phyloP scores from a whole-genome alignment of 2,329 filamentous ascomycete species.

The Lecanoromycetidae sp. region DNA sequence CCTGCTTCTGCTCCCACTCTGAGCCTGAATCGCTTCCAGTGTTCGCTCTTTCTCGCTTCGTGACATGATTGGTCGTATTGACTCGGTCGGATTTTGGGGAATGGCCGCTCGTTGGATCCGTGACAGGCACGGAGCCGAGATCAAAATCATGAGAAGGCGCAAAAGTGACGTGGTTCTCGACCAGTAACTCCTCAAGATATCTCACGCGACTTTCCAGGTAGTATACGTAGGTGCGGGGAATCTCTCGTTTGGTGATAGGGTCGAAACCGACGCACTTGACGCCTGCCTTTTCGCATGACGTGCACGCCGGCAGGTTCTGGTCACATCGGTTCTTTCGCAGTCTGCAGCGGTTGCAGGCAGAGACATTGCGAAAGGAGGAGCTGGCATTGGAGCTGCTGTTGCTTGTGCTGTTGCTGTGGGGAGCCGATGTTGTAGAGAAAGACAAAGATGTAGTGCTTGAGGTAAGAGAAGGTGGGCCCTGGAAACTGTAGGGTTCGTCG shows the following conservation, averaged over 20 bases:
- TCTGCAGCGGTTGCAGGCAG: conserved; percentile 85
- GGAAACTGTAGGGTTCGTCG: conserved; percentile 6
- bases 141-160: conserved; percentile 60
- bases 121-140: conserved; percentile 24
- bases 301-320: conserved; percentile 80
- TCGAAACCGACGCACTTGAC: conserved; percentile 92
- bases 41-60: conserved; percentile 18
- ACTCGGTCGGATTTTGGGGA: conserved; percentile 10
- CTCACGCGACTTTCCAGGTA: conserved; percentile 80
- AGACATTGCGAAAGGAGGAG: conserved; percentile 66
- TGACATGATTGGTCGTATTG: background rate
- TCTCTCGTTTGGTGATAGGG: conserved; percentile 90
- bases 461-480: background rate
- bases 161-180: conserved; percentile 56
- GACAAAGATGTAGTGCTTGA: background rate
- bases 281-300: conserved; percentile 82
- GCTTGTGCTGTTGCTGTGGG: too few species aligned
- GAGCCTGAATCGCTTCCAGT: conserved; percentile 21
- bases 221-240: conserved; percentile 84
- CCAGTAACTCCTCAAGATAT: conserved; percentile 67
- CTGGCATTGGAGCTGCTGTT: conserved; percentile 19
- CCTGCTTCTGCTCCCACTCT: conserved; percentile 36
- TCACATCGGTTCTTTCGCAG: conserved; percentile 91
- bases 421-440: background rate
- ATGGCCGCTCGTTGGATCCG: conserved; percentile 1